These are phyloP conservation scores for Didymella sp. DNA, from an alignment of 2,329 filamentous ascomycete genomes.

Conservation along the genomic window DNA sequence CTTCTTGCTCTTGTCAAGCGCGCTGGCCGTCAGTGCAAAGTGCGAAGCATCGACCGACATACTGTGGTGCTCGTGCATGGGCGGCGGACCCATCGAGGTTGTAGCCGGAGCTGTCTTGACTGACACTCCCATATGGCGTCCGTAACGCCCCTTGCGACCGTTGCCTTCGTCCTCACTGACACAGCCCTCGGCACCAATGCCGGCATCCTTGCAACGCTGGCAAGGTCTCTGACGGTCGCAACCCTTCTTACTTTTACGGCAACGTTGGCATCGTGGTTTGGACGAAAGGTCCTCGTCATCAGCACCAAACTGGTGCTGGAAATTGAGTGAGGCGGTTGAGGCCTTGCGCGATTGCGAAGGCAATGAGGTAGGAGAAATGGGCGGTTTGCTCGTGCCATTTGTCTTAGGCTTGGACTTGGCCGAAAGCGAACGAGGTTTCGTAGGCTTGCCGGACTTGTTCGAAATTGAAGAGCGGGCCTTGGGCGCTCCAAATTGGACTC, in stretches of 20 bases:
- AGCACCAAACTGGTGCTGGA: constrained; percentile 65
- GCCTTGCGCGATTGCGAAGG: constrained; percentile 75
- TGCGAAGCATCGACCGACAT: constrained; percentile 27
- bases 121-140: constrained; percentile 71
- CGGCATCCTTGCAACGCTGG: constrained; percentile 93
- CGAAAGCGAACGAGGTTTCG: constrained; percentile 52
- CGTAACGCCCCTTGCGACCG: constrained; percentile 92
- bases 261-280: constrained; percentile 96
- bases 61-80: constrained; percentile 44
- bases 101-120: constrained; percentile 61
- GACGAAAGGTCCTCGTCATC: constrained; percentile 92
- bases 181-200: constrained; percentile 90
- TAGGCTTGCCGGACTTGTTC: constrained; percentile 50
- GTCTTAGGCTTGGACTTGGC: constrained; percentile 60
- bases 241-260: constrained; percentile 99
- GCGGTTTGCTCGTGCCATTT: constrained; percentile 50
- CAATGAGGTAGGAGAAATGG: constrained; percentile 66
- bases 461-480: constrained; percentile 50
- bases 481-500: constrained; percentile 53
- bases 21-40: constrained; percentile 25
- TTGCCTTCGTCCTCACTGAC: constrained; percentile 98
- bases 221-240: constrained; percentile 97
- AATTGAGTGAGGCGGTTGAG: constrained; percentile 72
- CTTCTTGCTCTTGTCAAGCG: constrained; percentile 70
- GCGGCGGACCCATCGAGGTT: constrained; percentile 47